A percentile compares a stretch with the other conserved stretches of the same genome.
Conservation (phyloP, 805 yeast species). For the Yueomyces sinensis region DNA sequence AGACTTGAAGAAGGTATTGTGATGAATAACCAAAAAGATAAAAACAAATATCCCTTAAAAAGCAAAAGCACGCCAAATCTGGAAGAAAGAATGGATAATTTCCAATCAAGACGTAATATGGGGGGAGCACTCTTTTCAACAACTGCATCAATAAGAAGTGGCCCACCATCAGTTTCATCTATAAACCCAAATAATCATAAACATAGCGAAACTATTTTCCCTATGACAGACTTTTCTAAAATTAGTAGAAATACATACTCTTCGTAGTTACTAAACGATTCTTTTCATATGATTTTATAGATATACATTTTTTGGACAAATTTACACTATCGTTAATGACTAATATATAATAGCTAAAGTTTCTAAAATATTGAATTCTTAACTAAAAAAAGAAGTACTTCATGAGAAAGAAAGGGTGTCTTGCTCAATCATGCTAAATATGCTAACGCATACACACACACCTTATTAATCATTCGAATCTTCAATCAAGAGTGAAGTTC, state of each 20-base stretch:
- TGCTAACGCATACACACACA: too few relatives aligned
- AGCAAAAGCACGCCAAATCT: not conserved
- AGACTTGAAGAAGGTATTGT: not conserved
- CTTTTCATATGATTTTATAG: too few relatives aligned
- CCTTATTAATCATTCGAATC: too few relatives aligned
- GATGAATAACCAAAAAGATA: not conserved
- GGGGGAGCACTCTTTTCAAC: not conserved
- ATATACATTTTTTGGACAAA: too few relatives aligned
- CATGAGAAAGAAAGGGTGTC: too few relatives aligned
- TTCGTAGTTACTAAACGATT: too few relatives aligned
- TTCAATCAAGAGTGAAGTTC: slow-evolving; percentile 42
- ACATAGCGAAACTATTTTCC: not conserved
- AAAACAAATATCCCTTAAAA: not conserved
- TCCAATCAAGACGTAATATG: not conserved
- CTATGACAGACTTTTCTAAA: not conserved
- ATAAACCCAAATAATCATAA: not conserved
- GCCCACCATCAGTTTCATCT: not conserved
- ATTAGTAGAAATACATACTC: not conserved
- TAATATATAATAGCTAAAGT: too few relatives aligned
- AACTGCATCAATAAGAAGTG: not conserved
- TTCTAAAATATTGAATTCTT: too few relatives aligned
- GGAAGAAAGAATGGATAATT: not conserved
- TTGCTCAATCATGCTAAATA: too few relatives aligned
- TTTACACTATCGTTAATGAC: too few relatives aligned
- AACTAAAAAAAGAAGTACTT: too few relatives aligned